A percentile compares a stretch with the other conserved stretches of the same genome.
phyloP scores from a whole-genome alignment of 176 grass and related monocot genomes.

The Eleusine indica region DNA sequence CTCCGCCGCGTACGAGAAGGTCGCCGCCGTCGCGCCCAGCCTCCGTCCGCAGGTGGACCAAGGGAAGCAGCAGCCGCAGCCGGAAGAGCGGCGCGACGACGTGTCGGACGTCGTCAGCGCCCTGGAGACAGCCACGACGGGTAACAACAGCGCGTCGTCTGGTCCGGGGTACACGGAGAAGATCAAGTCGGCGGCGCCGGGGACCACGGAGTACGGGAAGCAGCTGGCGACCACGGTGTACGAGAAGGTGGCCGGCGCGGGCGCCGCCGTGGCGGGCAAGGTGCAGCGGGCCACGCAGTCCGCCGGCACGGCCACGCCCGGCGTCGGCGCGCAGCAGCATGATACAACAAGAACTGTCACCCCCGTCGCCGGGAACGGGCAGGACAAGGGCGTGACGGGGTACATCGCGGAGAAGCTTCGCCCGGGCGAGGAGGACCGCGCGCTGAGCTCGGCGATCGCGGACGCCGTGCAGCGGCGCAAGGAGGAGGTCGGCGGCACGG shows the following conservation, averaged over 20 bases:
- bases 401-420: slow-evolving; percentile 75
- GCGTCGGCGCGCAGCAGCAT: neutral
- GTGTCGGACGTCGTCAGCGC: neutral
- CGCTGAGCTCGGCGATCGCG: slow-evolving; percentile 66
- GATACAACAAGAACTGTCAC: neutral
- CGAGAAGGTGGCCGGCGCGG: slow-evolving; percentile 59
- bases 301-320: slow-evolving; percentile 17
- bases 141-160: neutral
- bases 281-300: slow-evolving; percentile 33
- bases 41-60: slow-evolving; percentile 20
- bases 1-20: slow-evolving; percentile 50
- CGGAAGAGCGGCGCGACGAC: no score
- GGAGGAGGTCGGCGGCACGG: slow-evolving; percentile 39
- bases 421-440: slow-evolving; percentile 68
- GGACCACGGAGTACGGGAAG: slow-evolving; percentile 64
- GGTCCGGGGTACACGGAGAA: slow-evolving; percentile 53
- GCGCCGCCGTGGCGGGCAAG: slow-evolving; percentile 48
- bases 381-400: slow-evolving; percentile 57
- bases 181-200: slow-evolving; percentile 54
- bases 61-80: neutral
- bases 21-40: slow-evolving; percentile 45
- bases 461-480: slow-evolving; percentile 59
- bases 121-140: neutral
- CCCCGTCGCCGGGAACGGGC: neutral
- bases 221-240: slow-evolving; percentile 60